phyloP scores from a whole-genome alignment of 2,329 filamentous ascomycete species.

The Colletotrichum cuscutae region DNA sequence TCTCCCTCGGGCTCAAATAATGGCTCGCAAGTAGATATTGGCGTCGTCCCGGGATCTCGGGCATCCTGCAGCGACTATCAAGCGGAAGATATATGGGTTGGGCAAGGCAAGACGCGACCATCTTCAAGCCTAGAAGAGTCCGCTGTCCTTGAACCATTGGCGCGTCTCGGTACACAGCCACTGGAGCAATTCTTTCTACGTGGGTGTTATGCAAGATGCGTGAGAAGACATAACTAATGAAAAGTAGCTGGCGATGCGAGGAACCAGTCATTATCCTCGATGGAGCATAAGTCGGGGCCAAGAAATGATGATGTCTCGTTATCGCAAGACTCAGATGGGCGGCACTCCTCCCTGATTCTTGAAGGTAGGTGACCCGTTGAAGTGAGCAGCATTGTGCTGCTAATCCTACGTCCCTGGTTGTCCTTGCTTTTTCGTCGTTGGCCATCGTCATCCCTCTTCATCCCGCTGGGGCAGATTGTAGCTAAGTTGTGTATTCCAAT shows the following conservation, averaged over 20 bases:
- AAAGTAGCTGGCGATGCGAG: not conserved
- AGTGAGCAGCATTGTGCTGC: not conserved
- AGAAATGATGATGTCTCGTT: not conserved
- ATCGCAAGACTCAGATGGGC: not conserved
- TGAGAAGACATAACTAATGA: not conserved
- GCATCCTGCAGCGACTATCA: slow-evolving; percentile 5
- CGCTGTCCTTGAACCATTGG: not conserved
- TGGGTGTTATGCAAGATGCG: not conserved
- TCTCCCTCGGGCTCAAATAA: not conserved
- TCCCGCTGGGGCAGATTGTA: not conserved
- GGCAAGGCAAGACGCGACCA: not conserved
- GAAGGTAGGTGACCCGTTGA: slow-evolving; percentile 10
- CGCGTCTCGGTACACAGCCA: not conserved
- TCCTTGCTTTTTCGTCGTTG: not conserved
- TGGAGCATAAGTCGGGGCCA: not conserved
- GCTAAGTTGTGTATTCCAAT: slow-evolving; percentile 9
- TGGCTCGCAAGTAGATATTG: not conserved
- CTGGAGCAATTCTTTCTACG: not conserved
- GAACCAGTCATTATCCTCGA: not conserved
- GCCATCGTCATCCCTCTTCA: not conserved
- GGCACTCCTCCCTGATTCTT: not conserved
- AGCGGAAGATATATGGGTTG: not conserved
- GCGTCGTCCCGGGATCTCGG: not conserved
- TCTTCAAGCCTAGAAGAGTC: not conserved
- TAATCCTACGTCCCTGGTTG: not conserved